These are phyloP conservation scores for Mortierella sp. DNA, from an alignment of 371 early-diverging fungal species.

Conservation along the genomic window DNA sequence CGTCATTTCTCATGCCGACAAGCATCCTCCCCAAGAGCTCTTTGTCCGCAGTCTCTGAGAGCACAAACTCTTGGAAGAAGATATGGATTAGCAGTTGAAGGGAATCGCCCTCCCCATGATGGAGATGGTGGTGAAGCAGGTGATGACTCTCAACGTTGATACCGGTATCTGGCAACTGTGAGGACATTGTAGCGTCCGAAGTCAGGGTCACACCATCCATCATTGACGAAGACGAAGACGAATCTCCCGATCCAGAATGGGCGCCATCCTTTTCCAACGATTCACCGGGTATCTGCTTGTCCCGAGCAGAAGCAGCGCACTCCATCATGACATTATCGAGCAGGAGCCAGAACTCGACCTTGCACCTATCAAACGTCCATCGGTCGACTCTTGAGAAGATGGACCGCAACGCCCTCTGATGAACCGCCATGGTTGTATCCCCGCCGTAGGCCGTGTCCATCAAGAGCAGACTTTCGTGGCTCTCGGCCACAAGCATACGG, in stretches of 20 bases:
- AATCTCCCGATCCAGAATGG: background rate
- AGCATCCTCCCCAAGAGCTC: slow-evolving; percentile 53
- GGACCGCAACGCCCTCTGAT: slow-evolving; percentile 57
- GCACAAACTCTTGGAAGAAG: slow-evolving; percentile 65
- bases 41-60: slow-evolving; percentile 56
- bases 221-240: slow-evolving; percentile 30
- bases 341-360: slow-evolving; percentile 67
- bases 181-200: background rate
- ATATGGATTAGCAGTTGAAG: slow-evolving; percentile 65
- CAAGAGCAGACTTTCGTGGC: slow-evolving; percentile 35
- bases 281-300: no score
- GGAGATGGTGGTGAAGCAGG: background rate
- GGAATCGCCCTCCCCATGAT: slow-evolving; percentile 35
- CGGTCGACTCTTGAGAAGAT: slow-evolving; percentile 66
- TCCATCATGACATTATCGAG: slow-evolving; percentile 65
- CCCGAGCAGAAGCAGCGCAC: slow-evolving; percentile 1
- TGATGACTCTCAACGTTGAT: background rate
- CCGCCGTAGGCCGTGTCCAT: slow-evolving; percentile 38
- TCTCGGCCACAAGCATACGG: slow-evolving; percentile 51
- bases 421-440: slow-evolving; percentile 27
- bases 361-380: slow-evolving; percentile 72
- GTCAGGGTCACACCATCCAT: slow-evolving; percentile 45
- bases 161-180: slow-evolving; percentile 3
- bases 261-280: background rate
- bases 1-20: slow-evolving; percentile 43